Percentiles rank a stretch among this genome's conserved stretches.
Evolutionary conservation across 306 rosid genomes (phyloP).

Genomic region (Quercus ilex): DNA sequence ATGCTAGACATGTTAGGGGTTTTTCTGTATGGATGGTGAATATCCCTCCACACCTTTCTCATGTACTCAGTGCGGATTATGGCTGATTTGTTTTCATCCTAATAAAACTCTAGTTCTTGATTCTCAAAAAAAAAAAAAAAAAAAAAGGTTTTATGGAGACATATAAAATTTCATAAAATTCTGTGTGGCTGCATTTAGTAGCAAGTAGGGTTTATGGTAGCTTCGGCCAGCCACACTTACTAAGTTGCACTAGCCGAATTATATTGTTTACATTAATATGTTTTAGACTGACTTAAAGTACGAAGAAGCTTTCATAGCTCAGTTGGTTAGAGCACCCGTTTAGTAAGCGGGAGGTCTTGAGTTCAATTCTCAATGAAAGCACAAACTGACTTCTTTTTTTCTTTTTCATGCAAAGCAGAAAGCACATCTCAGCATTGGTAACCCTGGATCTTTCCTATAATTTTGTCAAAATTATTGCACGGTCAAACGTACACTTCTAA

Average conservation of each 20-base stretch:
- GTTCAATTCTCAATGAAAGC: slow-evolving; percentile 49
- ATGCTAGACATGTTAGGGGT: too few species aligned
- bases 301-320: slow-evolving; percentile 29
- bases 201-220: too few species aligned
- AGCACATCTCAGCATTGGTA: neutral
- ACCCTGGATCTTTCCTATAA: neutral
- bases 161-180: too few species aligned
- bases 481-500: neutral
- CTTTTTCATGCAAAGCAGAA: neutral
- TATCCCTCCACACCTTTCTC: too few species aligned
- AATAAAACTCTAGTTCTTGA: too few species aligned
- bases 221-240: too few species aligned
- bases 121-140: too few species aligned
- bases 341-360: slow-evolving; percentile 52
- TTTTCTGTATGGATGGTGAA: too few species aligned
- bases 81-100: too few species aligned
- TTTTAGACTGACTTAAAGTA: fast-evolving
- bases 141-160: neutral
- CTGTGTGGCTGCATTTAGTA: too few species aligned
- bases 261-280: neutral
- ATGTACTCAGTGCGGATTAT: too few species aligned
- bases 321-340: slow-evolving; percentile 51
- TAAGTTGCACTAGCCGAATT: too few species aligned
- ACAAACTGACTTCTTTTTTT: fast-evolving
- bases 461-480: neutral